Conservation (phyloP, 306 rosid genomes). For the Dryas alaskensis region DNA sequence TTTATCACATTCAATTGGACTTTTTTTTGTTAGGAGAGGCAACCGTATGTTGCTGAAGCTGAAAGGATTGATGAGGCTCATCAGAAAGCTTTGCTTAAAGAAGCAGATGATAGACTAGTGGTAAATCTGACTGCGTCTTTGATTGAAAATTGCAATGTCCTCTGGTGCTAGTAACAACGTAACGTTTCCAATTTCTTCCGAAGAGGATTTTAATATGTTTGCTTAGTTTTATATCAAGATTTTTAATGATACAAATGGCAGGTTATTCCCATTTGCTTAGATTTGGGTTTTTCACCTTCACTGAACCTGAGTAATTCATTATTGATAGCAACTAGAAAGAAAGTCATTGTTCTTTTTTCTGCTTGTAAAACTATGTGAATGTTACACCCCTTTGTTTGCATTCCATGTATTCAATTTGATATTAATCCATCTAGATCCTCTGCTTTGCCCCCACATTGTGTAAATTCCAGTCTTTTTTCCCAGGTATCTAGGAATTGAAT, state of each 20-base stretch:
- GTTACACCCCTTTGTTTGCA: not conserved
- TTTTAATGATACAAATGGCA: not conserved
- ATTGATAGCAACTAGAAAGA: not conserved
- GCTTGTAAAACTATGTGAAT: not conserved
- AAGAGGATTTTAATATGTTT: not conserved
- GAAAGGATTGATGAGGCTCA: slow-evolving; percentile 29
- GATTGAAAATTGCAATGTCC: not conserved
- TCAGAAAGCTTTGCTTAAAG: slow-evolving; percentile 33
- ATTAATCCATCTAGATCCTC: not conserved
- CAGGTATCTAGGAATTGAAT: not conserved
- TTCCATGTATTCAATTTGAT: not conserved
- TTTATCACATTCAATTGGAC: not conserved
- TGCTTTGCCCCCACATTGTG: not conserved
- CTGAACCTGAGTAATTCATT: not conserved
- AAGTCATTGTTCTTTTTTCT: not conserved
- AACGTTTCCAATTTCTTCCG: not conserved
- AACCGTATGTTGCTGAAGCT: slow-evolving; percentile 42
- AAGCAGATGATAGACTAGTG: slow-evolving; percentile 33
- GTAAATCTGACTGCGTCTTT: slow-evolving; percentile 21
- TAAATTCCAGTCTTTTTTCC: not conserved
- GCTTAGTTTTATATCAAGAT: not conserved
- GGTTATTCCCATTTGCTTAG: not conserved
- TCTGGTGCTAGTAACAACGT: not conserved
- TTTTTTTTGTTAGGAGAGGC: slow-evolving; percentile 46
- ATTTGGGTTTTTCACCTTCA: not conserved